Conservation (phyloP, 2,329 filamentous ascomycete species). For the Ophiocordyceps unilateralis region DNA sequence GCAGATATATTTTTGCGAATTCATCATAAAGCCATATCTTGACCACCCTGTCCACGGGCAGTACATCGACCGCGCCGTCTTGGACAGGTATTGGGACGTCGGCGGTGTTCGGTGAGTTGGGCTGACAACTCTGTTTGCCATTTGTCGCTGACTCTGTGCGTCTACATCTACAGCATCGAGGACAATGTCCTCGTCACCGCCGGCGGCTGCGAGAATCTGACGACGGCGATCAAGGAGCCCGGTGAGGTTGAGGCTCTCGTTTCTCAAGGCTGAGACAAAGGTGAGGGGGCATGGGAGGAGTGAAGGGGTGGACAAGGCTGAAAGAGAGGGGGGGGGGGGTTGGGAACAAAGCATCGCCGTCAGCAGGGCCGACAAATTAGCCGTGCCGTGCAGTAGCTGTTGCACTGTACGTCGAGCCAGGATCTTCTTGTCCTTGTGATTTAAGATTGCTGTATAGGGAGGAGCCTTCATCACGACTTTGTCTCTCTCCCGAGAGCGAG, state of each 20-base stretch:
- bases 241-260: constrained; percentile 34
- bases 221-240: constrained; percentile 51
- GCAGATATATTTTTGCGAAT: constrained; percentile 76
- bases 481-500: not conserved
- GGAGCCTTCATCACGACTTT: too few relatives aligned
- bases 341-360: not conserved
- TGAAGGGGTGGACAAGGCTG: not conserved
- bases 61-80: constrained; percentile 57
- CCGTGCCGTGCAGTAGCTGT: not conserved
- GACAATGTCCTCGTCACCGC: constrained; percentile 59
- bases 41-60: constrained; percentile 52
- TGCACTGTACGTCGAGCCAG: not conserved
- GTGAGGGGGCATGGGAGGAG: too few relatives aligned
- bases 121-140: too few relatives aligned
- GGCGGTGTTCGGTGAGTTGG: constrained; percentile 50
- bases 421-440: not conserved
- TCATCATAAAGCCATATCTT: constrained; percentile 70
- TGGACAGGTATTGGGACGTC: constrained; percentile 70
- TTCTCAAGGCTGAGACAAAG: not conserved
- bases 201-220: constrained; percentile 54
- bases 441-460: too few relatives aligned
- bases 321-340: not conserved
- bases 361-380: not conserved
- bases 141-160: not conserved
- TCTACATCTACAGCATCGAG: constrained; percentile 29